Base-by-base conservation (phyloP, 2,329 filamentous ascomycete species). In the Epichloe gansuensis region DNA sequence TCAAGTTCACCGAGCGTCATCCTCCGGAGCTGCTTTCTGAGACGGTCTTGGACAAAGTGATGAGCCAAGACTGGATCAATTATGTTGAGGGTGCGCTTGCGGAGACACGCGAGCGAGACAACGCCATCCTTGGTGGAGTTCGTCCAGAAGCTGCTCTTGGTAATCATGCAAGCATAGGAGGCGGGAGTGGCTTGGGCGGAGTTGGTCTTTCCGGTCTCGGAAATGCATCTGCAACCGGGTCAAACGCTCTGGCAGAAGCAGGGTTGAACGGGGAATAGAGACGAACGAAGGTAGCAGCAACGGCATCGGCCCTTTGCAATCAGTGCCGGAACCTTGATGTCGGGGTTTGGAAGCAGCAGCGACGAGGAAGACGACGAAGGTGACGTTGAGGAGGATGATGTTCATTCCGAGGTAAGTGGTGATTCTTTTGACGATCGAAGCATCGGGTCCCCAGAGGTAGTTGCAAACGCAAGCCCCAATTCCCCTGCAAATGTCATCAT, bases 361-460 rank as follows among this genome's bases (percentile, higher is more conserved):
- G 90, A 95, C 61, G 91, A 96, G 68, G 93, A 97, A 59, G 93
- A 97, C 58, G 91, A 96, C 61, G 91, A 96, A 57, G 86, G 89
- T 71, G 88, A 95, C 55, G 87, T 88, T 54, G 86, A 86, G 59
- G 85, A 91, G 58, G 86, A 88, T 60, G 85, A 88, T 56, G 80
- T 81, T 41, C 80, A 78, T 63, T 82, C 76, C 57, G 81, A 84
- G 81, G 81, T 84, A 71, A 78, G 81, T 70, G 58, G 59, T 55
- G 64, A 66, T 67, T 69, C 63, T 59, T 59, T 58, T 62, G 63
- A 67, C 51, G 63, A 65, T 60, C 57, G 59, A 54, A 58, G 60
- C 58, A 54, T 54, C 53, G 54, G 58, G 50, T 59, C 58, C 49
- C 58, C 65, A 52, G 63, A 63, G 58, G 60, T 57, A 52, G 60